Base-by-base conservation (phyloP, 768 basidiomycete genomes). In the Cyclocybe aegerita region DNA sequence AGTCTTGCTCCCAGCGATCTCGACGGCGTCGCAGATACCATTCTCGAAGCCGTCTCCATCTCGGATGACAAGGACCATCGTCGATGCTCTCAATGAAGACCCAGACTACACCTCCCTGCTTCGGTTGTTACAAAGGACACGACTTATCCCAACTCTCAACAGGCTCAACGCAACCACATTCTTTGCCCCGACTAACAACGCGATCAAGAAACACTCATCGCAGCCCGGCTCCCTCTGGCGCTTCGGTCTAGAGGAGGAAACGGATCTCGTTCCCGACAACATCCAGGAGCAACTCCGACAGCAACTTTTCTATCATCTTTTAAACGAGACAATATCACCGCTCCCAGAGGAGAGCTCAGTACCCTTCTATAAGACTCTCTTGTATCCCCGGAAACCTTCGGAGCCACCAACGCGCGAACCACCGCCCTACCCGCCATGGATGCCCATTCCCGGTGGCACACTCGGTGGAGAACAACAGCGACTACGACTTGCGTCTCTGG, bases 111-210 rank as follows among this genome's bases (percentile, higher is more conserved):
- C 83, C 1, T 85, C 83, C 29, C 74, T 97, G 12, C 70, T 98
- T 12, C 64, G 64, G 15, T 81, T 98, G 10, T 77, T 98, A 9
- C 93, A 96, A 66, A 80, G 82, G 10, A 80, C 96, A 3, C 85
- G 85, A 52, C 85, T 98, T 55, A 85, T 99, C 47, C 97, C 97
- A 1, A 92, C 91, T 5, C 78, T 99, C 56, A 97, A 96, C 67
- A 83, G 76, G 57, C 83, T 99, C 57, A 85, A 89, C 51, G 82
- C 76, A 36, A 79, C 79, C 64, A 97, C 97, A 23, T 66, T 99
- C 41, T 98, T 98, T 62, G 97, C 97, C 1, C 97, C 97, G 1
- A 97, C 92, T 14, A 95, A 99, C 70, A 85, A 92, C 51, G 97
- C 97, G 32, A 82, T 95, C 57, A 68, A 80, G 54, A 77, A 74